Base-by-base conservation (phyloP, 1,139 yeast genomes). In the Lodderomyces metapsilosis region DNA sequence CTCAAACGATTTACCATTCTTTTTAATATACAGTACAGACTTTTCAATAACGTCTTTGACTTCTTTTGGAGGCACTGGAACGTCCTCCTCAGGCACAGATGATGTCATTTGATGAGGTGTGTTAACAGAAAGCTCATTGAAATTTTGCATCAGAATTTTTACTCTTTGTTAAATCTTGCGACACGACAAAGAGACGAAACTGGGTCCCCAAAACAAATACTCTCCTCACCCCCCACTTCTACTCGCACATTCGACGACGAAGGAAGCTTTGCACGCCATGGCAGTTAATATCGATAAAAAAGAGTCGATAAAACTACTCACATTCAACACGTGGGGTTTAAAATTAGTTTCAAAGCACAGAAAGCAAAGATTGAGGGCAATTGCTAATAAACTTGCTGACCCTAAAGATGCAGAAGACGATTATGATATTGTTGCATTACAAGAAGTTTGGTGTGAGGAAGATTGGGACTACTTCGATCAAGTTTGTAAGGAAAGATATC, bases 311-410 rank as follows among this genome's bases (percentile, higher is more conserved):
- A 76, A 67, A 49, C 66, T 85, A 32, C 68, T 85, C 16, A 84
- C 94, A 0, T 76, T 83, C 57, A 85, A 84, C 57, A 80, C 88
- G 1, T 88, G 97, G 98, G 99, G 98, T 1, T 68, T 92, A 46
- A 89, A 88, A 54, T 84, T 66, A 56, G 85, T 92, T 3, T 83
- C 97, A 15, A 84, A 83, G 52, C 67, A 66, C 46, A 70, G 98
- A 30, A 63, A 66, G 37, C 75, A 73, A 49, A 69, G 99, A 37
- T 68, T 92, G 20, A 60, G 57, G 21, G 95, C 91, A 4, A 85
- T 92, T 24, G 95, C 95, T 0, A 76, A 82, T 36, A 67, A 76
- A 40, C 62, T 92, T 6, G 79, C 83, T 0, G 64, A 66, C 22
- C 58, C 67, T 5, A 46, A 49, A 4, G 52, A 51, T 1, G 57